Evolutionary conservation across 345 rosid species (phyloP), one percentile per base, ranked within the genome.

Genomic region (Erodium maritimum): DNA sequence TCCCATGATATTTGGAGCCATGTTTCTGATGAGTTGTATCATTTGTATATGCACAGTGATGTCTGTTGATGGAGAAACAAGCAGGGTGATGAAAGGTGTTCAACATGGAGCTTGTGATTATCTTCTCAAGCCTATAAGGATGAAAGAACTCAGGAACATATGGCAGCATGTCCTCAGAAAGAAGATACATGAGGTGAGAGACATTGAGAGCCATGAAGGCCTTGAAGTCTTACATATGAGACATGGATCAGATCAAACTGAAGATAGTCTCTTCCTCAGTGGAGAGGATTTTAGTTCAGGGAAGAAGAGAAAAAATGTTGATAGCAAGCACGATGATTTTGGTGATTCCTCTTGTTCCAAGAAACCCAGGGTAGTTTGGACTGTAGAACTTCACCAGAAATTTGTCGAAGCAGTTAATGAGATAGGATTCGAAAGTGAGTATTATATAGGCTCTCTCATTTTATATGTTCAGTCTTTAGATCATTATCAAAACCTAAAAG

Each of bases 91-190:
- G 96, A 91, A 91, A 69, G 98, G 98, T 0, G 91, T 91, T 2
- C 96, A 86, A 51, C 98, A 91, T 12, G 96, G 96, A 24, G 96
- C 98, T 0, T 91, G 98, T 50, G 98, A 91, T 77, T 88, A 91
- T 72, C 91, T 91, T 42, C 87, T 91, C 17, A 91, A 93, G 83
- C 95, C 99, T 0, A 93, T 93, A 69, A 57, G 96, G 59, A 88
- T 93, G 96, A 93, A 93, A 69, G 98, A 88, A 61, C 90, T 88
- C n/a, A 78, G 86, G 61, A 93, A 88, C 64, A 93, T 93, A 69
- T 93, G 99, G 99, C 99, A 93, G 62, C 99, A 93, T 56, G 99
- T 93, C 5, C 68, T 86, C 5, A 71, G 96, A 60, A 93, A 88
- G 72, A 86, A 77, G 74, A 86, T 91, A 57, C 82, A 83, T 16